Percentiles rank a stretch among this genome's conserved stretches.
phyloP scores from a whole-genome alignment of 2,329 filamentous ascomycete species.

The Rhexocercosporidium sp. region DNA sequence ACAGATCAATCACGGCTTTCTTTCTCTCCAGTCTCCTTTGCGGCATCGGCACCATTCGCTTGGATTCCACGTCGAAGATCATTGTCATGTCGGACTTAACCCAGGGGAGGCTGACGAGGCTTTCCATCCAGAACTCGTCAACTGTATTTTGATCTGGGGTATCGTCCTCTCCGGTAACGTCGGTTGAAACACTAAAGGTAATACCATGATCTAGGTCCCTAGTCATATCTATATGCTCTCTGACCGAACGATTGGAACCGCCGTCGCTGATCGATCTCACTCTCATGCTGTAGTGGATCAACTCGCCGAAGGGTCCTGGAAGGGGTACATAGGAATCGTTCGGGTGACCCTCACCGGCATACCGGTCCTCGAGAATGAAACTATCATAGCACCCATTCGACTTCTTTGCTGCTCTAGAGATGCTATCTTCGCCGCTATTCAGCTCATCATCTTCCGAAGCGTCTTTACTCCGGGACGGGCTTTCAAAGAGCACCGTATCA shows the following conservation, averaged over 20 bases:
- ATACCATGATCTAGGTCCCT: too few species aligned
- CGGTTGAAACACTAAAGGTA: background rate
- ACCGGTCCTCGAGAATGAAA: background rate
- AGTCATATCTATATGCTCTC: background rate
- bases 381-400: background rate
- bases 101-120: slow-evolving; percentile 1
- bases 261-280: background rate
- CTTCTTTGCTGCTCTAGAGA: background rate
- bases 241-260: background rate
- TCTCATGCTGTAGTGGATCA: background rate
- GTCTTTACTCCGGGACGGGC: background rate
- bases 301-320: background rate
- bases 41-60: background rate
- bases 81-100: background rate
- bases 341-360: background rate
- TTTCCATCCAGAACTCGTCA: background rate
- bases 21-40: background rate
- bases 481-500: background rate
- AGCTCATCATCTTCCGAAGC: background rate
- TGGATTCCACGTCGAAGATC: background rate
- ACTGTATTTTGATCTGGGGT: background rate
- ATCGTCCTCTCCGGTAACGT: too few species aligned
- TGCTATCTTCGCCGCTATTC: background rate
- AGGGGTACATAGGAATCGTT: background rate
- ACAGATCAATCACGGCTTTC: slow-evolving; percentile 5